Percentiles rank a stretch among this genome's conserved stretches.
Conservation (phyloP, 177 flowering plant species). For the Vitis hybrid region DNA sequence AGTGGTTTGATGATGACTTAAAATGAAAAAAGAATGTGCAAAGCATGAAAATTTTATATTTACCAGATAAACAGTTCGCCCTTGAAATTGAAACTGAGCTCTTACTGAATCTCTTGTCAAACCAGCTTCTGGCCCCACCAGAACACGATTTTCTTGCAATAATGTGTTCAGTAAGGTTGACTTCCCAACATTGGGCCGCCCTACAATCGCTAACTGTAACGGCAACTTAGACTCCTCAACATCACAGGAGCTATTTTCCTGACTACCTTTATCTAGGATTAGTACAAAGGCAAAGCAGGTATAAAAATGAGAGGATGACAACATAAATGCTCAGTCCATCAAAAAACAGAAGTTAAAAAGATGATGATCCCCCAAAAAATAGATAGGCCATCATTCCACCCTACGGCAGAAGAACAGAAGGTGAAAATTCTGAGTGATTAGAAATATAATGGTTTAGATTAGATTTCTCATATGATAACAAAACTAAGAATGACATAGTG, state of each 20-base stretch:
- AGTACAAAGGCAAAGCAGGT: background rate
- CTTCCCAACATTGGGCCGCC: constrained; percentile 97
- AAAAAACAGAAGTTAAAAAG: background rate
- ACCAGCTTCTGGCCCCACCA: constrained; percentile 97
- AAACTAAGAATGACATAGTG: too few relatives aligned
- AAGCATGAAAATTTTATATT: constrained; percentile 1
- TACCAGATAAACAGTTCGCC: constrained; percentile 77
- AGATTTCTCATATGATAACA: background rate
- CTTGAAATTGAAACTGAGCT: constrained; percentile 74
- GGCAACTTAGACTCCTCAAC: constrained; percentile 64
- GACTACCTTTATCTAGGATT: constrained; percentile 33
- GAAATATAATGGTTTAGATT: too few relatives aligned
- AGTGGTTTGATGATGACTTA: background rate
- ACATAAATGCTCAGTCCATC: background rate
- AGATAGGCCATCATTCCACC: background rate
- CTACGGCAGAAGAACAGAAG: background rate
- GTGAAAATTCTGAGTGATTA: background rate
- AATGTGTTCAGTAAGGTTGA: constrained; percentile 87
- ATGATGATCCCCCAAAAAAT: background rate
- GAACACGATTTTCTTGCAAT: constrained; percentile 86
- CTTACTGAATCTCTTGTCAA: constrained; percentile 92
- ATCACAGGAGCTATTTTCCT: constrained; percentile 24
- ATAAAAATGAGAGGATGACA: background rate
- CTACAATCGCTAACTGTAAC: constrained; percentile 90
- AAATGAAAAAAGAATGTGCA: background rate